Base-by-base conservation (phyloP, 2,329 filamentous ascomycete genomes). In the Pseudogymnoascus pannorum region DNA sequence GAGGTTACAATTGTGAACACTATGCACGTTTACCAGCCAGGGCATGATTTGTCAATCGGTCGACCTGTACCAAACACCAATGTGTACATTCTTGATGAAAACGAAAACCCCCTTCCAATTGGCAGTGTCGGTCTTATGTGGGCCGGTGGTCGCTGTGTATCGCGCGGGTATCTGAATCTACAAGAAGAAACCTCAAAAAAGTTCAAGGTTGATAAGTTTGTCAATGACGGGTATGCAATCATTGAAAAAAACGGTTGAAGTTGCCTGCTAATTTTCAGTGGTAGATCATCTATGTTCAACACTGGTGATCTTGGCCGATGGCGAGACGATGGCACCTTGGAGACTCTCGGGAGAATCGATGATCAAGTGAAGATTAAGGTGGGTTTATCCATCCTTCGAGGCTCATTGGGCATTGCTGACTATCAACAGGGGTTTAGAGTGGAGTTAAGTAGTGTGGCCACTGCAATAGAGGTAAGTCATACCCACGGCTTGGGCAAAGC, bases 341-440 rank as follows among this genome's bases (percentile, higher is more conserved):
- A 82, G 44, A 81, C 80, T 20, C 76, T 83, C 33, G 82, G 83
- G 3, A 78, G 83, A 35, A 75, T 75, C n/a, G 83, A 86, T 65
- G 82, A 85, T 63, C 83, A 86, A 67, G 79, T 86, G 63, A 86
- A 86, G 71, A 77, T 86, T 68, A 83, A 84, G 72, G 77, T 78
- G 69, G 58, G 66, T 36, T 31, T 29, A 2, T 24, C n/a, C 11
- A 42, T 16, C 9, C 31, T 48, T 26, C 16, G 22, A 48, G 6
- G 16, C 42, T 12, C 16, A 16, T 9, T 16, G 22, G 16, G 12
- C 9, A 12, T n/a, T 51, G 1, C 36, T 62, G 31, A 61, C 40
- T 33, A 35, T 42, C 57, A 44, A 38, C 59, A 75, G 76, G 82
- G 83, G 6, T 85, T 85, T 68, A 80, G 83, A 22, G 80, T 86